Evolutionary conservation across 2,329 filamentous ascomycete genomes (phyloP).

Genomic region (Dactylellina leptospora): DNA sequence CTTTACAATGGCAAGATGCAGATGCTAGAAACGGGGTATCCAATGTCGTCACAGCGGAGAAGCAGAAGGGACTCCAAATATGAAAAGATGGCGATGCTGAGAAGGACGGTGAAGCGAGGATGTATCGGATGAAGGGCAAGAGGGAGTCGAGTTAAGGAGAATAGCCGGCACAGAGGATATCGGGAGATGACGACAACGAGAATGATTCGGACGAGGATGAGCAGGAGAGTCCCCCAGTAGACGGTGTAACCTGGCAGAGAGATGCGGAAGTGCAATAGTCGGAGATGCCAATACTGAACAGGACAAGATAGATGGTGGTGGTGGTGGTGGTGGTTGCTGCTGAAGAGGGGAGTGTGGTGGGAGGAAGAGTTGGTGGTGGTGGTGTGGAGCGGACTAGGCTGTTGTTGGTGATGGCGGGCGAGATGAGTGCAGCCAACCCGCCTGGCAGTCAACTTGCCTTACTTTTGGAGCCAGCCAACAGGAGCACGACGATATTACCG

Average conservation of each 20-base stretch:
- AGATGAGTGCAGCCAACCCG: constrained; percentile 38
- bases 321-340: not conserved
- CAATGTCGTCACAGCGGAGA: constrained; percentile 3
- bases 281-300: not conserved
- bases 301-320: not conserved
- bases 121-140: not conserved
- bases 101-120: constrained; percentile 3
- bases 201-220: not conserved
- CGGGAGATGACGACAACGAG: too few relatives aligned
- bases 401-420: constrained; percentile 35
- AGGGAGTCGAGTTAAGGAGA: not conserved
- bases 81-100: not conserved
- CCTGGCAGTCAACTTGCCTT: constrained; percentile 20
- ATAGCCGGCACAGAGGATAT: too few relatives aligned
- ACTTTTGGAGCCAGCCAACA: constrained; percentile 23
- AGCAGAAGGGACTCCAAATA: not conserved
- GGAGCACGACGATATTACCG: constrained; percentile 4
- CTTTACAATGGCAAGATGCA: constrained; percentile 19
- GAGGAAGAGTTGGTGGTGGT: not conserved
- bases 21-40: constrained; percentile 27
- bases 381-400: constrained; percentile 2
- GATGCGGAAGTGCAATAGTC: not conserved
- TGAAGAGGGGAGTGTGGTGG: constrained; percentile 7
- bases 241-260: not conserved
- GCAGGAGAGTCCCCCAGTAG: not conserved